Percentiles rank a stretch among this genome's conserved stretches.
Conservation (phyloP, 352 stramenopile species). For the Phytophthora cajani region DNA sequence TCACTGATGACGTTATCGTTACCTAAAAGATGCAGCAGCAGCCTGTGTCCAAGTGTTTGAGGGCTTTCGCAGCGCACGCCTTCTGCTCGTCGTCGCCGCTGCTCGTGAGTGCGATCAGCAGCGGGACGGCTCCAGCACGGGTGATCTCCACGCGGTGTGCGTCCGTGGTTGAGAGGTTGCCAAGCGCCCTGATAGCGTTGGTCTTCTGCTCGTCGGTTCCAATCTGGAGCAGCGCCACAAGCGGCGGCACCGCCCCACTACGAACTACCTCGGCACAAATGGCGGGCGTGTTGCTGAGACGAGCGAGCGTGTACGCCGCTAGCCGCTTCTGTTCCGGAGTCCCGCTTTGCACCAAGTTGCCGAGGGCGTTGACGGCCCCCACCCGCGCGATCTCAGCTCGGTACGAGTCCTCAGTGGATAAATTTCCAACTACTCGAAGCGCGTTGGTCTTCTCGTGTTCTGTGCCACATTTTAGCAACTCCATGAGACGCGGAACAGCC, state of each 20-base stretch:
- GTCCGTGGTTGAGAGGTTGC: background rate
- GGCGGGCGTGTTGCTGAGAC: background rate
- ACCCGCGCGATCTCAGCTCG: background rate
- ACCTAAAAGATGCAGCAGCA: background rate
- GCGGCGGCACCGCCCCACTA: background rate
- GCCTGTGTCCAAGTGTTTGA: background rate
- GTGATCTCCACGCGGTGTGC: background rate
- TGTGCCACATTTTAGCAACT: background rate
- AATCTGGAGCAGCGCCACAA: background rate
- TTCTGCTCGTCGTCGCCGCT: background rate
- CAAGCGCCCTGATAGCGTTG: background rate
- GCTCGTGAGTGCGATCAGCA: background rate
- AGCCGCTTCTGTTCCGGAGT: conserved; percentile 1
- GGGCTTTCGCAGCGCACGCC: background rate
- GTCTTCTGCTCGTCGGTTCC: background rate
- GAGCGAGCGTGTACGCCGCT: background rate
- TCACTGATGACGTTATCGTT: background rate
- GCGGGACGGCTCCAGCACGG: background rate
- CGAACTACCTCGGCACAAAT: background rate
- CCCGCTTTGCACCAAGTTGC: background rate
- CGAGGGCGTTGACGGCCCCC: background rate
- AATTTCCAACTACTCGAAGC: background rate
- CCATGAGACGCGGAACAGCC: background rate
- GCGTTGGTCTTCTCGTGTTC: conserved; percentile 1
- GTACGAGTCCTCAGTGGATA: background rate